Evolutionary conservation across 352 stramenopile species (phyloP).

Genomic region (Hyphochytrium catenoides): DNA sequence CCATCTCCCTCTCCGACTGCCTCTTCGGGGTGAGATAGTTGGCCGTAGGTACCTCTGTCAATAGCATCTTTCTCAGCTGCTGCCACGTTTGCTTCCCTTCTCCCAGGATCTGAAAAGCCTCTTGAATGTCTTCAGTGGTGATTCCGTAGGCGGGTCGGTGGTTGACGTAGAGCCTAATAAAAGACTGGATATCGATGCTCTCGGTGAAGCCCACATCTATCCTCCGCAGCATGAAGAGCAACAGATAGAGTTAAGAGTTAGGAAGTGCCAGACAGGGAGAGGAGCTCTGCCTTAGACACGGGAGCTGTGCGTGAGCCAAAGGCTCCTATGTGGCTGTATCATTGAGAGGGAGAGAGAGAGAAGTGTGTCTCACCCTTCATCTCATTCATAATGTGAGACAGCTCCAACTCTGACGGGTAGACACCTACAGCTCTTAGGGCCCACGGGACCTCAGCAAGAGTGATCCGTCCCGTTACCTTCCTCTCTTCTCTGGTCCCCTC

Average conservation of each 20-base stretch:
- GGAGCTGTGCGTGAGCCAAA: no score
- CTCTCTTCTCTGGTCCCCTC: slow-evolving; percentile 50
- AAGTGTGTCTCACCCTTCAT: slow-evolving; percentile 43
- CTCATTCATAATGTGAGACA: slow-evolving; percentile 62
- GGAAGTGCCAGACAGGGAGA: no score
- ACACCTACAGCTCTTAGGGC: slow-evolving; percentile 73
- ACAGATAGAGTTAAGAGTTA: no score
- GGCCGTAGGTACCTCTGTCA: slow-evolving; percentile 15
- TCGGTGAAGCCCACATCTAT: slow-evolving; percentile 44
- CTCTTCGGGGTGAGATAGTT: no score
- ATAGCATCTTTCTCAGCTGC: slow-evolving; percentile 26
- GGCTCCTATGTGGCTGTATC: no score
- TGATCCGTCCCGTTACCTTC: slow-evolving; percentile 36
- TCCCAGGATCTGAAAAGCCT: slow-evolving; percentile 31
- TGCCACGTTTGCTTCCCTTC: slow-evolving; percentile 17
- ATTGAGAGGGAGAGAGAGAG: no score
- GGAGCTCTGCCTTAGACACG: no score
- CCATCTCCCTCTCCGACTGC: no score
- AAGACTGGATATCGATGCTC: slow-evolving; percentile 32
- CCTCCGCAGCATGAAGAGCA: no score
- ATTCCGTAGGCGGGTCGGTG: slow-evolving; percentile 67
- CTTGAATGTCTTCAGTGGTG: slow-evolving; percentile 40
- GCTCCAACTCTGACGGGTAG: slow-evolving; percentile 72
- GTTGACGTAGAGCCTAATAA: slow-evolving; percentile 77
- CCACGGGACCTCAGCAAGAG: slow-evolving; percentile 63